Base-by-base conservation (phyloP, 257 asterid species). In the Dorcoceras hygrometricum region DNA sequence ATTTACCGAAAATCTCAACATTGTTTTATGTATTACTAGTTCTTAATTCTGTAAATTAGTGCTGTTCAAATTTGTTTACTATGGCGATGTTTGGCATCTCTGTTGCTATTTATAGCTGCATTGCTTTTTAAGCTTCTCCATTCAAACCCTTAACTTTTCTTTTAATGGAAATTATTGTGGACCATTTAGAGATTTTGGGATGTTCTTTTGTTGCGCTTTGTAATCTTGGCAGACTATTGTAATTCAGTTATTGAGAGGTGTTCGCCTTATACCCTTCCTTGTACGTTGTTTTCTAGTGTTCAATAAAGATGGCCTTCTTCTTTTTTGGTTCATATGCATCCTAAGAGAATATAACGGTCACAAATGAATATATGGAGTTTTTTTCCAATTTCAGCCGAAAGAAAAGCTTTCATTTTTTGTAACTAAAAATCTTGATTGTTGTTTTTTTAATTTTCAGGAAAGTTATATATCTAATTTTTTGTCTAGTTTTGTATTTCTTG, bases 341-440 rank as follows among this genome's bases (percentile, higher is more conserved):
- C 9, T 3, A 34, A 46, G 23, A 24, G 57, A 63, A 43, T 63
- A 14, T 23, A 63, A 29, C 43, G 24, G 24, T 11, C 4, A n/a
- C n/a, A 29, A 29, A 29, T 5, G 1, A 29, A 29, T 29, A 29
- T 29, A 29, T 1, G 6, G 0, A 29, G 1, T 8, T 58, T 50
- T 61, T 70, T 60, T 25, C 18, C 46, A 10, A 0, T 65, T 8
- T 50, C 34, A 39, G 12, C 16, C 12, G 8, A 9, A 26, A 56
- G 14, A 23, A 5, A 43, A 31, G 12, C 39, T 61, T 28, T 34
- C 4, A 23, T 32, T 61, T 58, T 51, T 48, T 73, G 10, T 53
- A 24, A 4, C n/a, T n/a, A n/a, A n/a, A n/a, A n/a, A n/a, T 39
- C 57, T 31, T 61, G 59, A 25, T 70, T 34, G 43, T 70, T 34